Evolutionary conservation across 202 grass and related monocot species (phyloP).

Genomic region (Alloteropsis angusta): DNA sequence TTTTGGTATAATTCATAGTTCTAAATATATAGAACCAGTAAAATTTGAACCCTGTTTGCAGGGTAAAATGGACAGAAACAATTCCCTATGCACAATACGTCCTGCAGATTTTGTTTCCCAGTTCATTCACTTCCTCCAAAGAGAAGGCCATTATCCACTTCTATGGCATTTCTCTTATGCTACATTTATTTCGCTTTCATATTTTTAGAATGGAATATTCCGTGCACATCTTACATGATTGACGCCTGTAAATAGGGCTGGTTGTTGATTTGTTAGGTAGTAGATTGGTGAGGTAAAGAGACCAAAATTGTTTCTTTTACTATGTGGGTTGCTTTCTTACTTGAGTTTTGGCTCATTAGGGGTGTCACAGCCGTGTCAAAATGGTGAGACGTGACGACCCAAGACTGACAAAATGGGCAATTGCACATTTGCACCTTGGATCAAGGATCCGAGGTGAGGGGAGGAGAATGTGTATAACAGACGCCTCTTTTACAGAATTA

Average conservation of each 20-base stretch:
- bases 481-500: neutral
- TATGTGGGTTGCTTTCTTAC: neutral
- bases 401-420: constrained; percentile 1
- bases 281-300: constrained; percentile 4
- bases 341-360: neutral
- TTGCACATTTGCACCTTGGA: neutral
- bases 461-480: neutral
- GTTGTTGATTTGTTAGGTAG: constrained; percentile 17
- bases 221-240: neutral
- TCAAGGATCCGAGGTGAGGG: neutral
- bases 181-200: neutral
- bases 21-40: neutral
- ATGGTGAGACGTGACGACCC: constrained; percentile 2
- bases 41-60: neutral
- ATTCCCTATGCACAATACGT: neutral
- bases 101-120: neutral
- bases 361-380: constrained; percentile 7
- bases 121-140: neutral
- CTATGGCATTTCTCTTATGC: neutral
- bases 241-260: neutral
- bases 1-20: neutral
- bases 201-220: neutral
- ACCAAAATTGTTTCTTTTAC: constrained; percentile 7
- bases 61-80: neutral
- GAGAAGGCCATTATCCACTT: neutral